A percentile compares a stretch with the other conserved stretches of the same genome.
Conservation (phyloP, 352 stramenopile species). For the Globisporangium ultimum region DNA sequence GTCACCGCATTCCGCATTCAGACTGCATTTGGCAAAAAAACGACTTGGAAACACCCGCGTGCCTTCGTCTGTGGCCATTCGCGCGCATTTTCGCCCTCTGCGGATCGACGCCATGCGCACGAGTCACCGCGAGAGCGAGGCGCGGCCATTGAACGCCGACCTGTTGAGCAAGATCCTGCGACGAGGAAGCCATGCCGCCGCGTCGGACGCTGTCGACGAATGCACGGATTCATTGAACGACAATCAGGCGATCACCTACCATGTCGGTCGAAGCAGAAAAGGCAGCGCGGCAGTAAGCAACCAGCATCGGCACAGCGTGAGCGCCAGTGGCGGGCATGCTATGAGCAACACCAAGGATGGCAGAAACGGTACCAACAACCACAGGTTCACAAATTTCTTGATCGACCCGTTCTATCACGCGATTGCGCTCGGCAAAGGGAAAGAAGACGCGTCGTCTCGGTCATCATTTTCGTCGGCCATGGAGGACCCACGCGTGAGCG, state of each 20-base stretch:
- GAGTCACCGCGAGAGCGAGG: conserved; percentile 11
- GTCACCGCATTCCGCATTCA: no score
- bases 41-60: no score
- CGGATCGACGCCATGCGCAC: conserved; percentile 10
- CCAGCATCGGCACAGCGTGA: conserved; percentile 13
- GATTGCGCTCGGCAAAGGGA: conserved; percentile 15
- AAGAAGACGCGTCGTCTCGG: conserved; percentile 6
- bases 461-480: neutral
- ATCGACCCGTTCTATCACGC: conserved; percentile 19
- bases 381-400: conserved; percentile 17
- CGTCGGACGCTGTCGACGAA: conserved; percentile 7
- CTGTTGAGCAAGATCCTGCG: conserved; percentile 23
- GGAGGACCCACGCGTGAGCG: neutral
- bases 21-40: no score
- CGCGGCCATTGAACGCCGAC: conserved; percentile 13
- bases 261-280: neutral
- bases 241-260: conserved; percentile 1
- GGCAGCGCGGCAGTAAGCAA: conserved; percentile 5
- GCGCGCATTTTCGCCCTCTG: no score
- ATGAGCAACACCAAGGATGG: neutral
- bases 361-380: neutral
- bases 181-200: conserved; percentile 8
- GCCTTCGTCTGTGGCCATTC: no score
- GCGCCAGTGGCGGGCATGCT: neutral
- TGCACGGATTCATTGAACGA: neutral